Conservation (phyloP, 1,284 basidiomycete species). For the Stygiomarasmius scandens region DNA sequence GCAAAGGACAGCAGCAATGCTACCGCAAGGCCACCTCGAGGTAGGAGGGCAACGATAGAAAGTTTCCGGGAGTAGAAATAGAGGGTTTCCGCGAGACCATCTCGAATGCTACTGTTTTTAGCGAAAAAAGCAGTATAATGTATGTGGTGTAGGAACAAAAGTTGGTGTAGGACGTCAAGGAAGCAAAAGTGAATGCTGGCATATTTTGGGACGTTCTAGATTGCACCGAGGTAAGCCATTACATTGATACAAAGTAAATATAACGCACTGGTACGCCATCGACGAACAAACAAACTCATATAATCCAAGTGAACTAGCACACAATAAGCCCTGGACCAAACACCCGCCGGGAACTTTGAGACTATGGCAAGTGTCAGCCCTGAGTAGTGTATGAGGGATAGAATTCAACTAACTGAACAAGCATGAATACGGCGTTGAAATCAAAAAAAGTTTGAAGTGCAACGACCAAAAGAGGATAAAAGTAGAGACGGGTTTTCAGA, state of each 20-base stretch:
- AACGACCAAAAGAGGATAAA: slow-evolving; percentile 69
- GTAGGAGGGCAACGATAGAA: slow-evolving; percentile 77
- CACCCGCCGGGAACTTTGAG: slow-evolving; percentile 68
- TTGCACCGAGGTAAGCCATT: no score
- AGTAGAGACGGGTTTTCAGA: slow-evolving; percentile 52
- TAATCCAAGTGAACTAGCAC: slow-evolving; percentile 75
- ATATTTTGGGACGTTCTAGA: slow-evolving; percentile 76
- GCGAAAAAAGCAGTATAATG: slow-evolving; percentile 65
- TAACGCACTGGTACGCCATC: slow-evolving; percentile 75
- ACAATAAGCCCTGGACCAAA: slow-evolving; percentile 77
- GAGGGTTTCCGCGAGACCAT: slow-evolving; percentile 76
- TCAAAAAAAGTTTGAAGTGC: slow-evolving; percentile 79
- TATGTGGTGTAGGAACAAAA: slow-evolving; percentile 81
- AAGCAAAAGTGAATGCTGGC: slow-evolving; percentile 74
- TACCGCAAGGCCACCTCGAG: slow-evolving; percentile 73
- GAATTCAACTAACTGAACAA: slow-evolving; percentile 70
- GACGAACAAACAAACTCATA: slow-evolving; percentile 78
- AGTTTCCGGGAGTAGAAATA: slow-evolving; percentile 81
- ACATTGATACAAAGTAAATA: slow-evolving; percentile 3
- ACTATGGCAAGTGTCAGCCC: slow-evolving; percentile 31
- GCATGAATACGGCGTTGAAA: slow-evolving; percentile 77
- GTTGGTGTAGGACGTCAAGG: slow-evolving; percentile 76
- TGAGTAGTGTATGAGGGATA: neutral
- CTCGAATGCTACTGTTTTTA: slow-evolving; percentile 55
- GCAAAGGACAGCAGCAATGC: slow-evolving; percentile 72